Evolutionary conservation across 257 asterid species (phyloP).

Genomic region (Ocimum tenuiflorum): DNA sequence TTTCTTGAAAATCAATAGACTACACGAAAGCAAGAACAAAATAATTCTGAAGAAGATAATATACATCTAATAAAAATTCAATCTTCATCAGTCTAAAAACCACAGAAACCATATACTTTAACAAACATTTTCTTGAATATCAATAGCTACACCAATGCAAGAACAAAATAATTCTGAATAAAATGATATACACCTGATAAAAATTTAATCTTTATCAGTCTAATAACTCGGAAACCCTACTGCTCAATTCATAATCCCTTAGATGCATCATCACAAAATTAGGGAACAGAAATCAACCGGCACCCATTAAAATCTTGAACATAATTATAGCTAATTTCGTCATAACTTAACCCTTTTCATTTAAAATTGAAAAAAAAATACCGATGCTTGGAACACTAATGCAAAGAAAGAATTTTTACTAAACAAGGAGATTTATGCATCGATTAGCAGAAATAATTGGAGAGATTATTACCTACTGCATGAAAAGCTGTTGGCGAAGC

Average conservation of each 20-base stretch:
- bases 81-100: too few relatives aligned
- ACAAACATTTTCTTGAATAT: not conserved
- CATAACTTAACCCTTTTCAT: not conserved
- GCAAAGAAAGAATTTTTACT: too few relatives aligned
- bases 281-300: not conserved
- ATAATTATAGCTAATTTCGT: not conserved
- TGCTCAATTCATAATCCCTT: not conserved
- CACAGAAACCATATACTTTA: constrained; percentile 7
- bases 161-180: not conserved
- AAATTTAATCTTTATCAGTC: not conserved
- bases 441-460: not conserved
- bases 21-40: too few relatives aligned
- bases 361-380: not conserved
- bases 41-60: too few relatives aligned
- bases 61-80: too few relatives aligned
- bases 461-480: constrained; percentile 62
- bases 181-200: not conserved
- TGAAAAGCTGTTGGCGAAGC: constrained; percentile 95
- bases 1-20: too few relatives aligned
- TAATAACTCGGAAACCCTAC: not conserved
- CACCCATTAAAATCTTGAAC: not conserved
- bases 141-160: not conserved
- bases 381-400: too few relatives aligned
- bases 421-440: not conserved
- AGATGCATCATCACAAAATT: not conserved